Conservation (phyloP, 441 rosid species). For the Jatropha podagrica region DNA sequence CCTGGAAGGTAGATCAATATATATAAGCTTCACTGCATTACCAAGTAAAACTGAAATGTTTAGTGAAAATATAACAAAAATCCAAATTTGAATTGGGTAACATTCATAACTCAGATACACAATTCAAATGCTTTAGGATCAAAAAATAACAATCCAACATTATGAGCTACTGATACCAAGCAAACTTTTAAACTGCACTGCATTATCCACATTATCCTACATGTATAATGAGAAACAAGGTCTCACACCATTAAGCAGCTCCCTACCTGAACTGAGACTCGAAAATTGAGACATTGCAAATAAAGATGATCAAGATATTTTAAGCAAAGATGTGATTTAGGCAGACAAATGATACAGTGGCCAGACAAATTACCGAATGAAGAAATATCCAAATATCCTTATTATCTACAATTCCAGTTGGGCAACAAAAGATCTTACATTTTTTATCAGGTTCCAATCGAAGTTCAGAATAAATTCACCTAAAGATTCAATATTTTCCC, state of each 20-base stretch:
- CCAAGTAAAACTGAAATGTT: conserved; percentile 3
- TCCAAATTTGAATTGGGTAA: background rate
- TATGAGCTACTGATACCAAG: background rate
- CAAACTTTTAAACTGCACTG: background rate
- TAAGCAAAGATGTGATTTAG: conserved; percentile 2
- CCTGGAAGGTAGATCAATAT: conserved; percentile 49
- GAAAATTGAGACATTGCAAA: background rate
- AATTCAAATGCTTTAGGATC: background rate
- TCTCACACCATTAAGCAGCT: background rate
- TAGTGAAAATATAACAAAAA: background rate
- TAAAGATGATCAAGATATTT: background rate
- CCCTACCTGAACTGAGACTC: background rate
- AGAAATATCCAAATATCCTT: background rate
- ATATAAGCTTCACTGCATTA: conserved; percentile 11
- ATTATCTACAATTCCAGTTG: background rate
- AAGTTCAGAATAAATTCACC: background rate
- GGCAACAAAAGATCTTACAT: conserved; percentile 1
- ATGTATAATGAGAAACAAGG: background rate
- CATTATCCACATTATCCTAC: background rate
- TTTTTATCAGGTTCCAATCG: background rate
- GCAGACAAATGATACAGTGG: background rate
- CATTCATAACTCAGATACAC: background rate
- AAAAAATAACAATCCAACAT: background rate
- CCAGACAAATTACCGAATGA: background rate
- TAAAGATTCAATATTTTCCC: background rate